A percentile compares a stretch with the other conserved stretches of the same genome.
Evolutionary conservation across 805 yeast genomes (phyloP).

Genomic region (Ogataea zsoltii): DNA sequence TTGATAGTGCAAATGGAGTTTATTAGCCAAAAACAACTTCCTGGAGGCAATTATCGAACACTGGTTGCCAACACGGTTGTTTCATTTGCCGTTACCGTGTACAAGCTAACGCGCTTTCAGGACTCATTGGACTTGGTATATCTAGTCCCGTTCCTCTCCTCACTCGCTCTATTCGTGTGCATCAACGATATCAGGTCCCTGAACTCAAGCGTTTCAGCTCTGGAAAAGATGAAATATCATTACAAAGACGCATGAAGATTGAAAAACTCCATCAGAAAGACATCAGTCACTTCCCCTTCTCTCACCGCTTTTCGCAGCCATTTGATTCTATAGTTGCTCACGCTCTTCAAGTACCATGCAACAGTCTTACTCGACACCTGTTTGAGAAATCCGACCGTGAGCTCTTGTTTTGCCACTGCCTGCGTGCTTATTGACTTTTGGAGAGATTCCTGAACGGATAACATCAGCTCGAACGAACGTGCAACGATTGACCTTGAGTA

Average conservation of each 20-base stretch:
- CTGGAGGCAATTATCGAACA: constrained; percentile 1
- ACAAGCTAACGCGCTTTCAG: constrained; percentile 12
- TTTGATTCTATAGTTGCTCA: constrained; percentile 4
- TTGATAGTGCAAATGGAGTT: constrained; percentile 23
- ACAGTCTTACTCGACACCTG: constrained; percentile 18
- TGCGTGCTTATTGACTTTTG: constrained; percentile 19
- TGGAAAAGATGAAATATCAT: constrained; percentile 29
- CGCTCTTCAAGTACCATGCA: constrained; percentile 9
- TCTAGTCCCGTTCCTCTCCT: constrained; percentile 27
- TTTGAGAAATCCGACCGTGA: constrained; percentile 28
- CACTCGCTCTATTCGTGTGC: constrained; percentile 20
- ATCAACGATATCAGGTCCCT: constrained; percentile 22
- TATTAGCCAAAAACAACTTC: constrained; percentile 10
- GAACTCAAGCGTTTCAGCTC: constrained; percentile 18
- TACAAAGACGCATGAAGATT: constrained; percentile 33
- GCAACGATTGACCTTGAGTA: constrained; percentile 23
- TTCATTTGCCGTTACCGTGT: constrained; percentile 10
- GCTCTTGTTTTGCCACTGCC: constrained; percentile 20
- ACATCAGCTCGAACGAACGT: constrained; percentile 17
- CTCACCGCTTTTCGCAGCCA: constrained; percentile 8
- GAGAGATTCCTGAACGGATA: constrained; percentile 20
- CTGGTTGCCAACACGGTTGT: constrained; percentile 1
- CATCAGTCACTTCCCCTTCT: constrained; percentile 5
- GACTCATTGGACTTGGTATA: constrained; percentile 24
- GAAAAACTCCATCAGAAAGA: constrained; percentile 22